Evolutionary conservation across 2,329 filamentous ascomycete genomes (phyloP).

Genomic region (Aspergillus tubingensis): DNA sequence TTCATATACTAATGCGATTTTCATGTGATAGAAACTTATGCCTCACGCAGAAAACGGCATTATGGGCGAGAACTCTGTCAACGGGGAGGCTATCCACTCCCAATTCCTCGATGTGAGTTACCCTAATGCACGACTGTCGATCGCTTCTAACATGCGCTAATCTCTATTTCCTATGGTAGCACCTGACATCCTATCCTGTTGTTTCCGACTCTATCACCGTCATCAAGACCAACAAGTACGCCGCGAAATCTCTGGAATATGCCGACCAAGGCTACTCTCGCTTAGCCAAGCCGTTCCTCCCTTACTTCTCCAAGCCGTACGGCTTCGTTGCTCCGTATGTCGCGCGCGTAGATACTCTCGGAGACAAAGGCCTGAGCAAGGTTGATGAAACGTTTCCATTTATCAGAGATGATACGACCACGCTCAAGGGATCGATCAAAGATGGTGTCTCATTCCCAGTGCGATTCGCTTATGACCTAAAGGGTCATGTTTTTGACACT

Average conservation of each 20-base stretch:
- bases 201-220: conserved; percentile 75
- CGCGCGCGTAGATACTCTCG: conserved; percentile 74
- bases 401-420: conserved; percentile 73
- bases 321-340: conserved; percentile 83
- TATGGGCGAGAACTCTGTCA: conserved; percentile 52
- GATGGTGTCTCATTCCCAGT: conserved; percentile 64
- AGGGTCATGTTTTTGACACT: conserved; percentile 45
- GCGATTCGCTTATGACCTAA: conserved; percentile 62
- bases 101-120: conserved; percentile 47
- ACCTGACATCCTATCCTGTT: conserved; percentile 80
- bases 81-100: conserved; percentile 53
- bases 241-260: conserved; percentile 77
- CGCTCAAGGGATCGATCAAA: conserved; percentile 67
- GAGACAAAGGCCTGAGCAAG: conserved; percentile 68
- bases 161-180: conserved; percentile 54
- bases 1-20: not conserved
- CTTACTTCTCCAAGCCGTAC: conserved; percentile 77
- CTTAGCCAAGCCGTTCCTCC: conserved; percentile 75
- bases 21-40: conserved; percentile 35
- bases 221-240: conserved; percentile 80
- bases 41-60: conserved; percentile 51
- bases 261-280: conserved; percentile 73
- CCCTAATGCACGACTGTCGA: not conserved
- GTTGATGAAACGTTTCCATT: conserved; percentile 71
- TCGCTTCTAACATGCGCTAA: conserved; percentile 19